phyloP scores from a whole-genome alignment of 495 filamentous ascomycete genomes.

The Xylaria nigripes region DNA sequence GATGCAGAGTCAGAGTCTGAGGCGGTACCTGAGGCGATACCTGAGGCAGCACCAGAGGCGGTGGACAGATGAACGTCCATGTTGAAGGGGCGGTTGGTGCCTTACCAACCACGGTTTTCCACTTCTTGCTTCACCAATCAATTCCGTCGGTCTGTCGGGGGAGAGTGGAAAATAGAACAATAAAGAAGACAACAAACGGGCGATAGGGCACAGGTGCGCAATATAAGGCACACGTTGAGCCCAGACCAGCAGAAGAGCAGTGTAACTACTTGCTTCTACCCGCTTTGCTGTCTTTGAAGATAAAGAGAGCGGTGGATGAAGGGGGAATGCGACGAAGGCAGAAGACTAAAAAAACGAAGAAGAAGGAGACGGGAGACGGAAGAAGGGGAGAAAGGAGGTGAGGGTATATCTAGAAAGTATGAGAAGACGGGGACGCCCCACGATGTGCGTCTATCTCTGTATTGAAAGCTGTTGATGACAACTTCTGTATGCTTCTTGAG shows the following conservation, averaged over 20 bases:
- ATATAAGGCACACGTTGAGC: not conserved
- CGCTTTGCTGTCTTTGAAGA: not conserved
- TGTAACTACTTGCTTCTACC: not conserved
- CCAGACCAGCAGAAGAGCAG: not conserved
- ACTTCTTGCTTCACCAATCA: constrained; percentile 13
- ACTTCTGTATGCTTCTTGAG: too few species aligned
- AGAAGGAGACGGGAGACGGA: not conserved
- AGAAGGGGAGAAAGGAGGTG: too few species aligned
- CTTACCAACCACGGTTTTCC: not conserved
- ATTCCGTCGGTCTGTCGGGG: constrained; percentile 3
- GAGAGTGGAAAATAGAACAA: not conserved
- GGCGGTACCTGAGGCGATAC: not conserved
- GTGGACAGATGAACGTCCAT: constrained; percentile 16
- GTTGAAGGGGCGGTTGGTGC: constrained; percentile 7
- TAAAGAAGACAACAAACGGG: constrained; percentile 19
- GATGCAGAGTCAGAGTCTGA: constrained; percentile 9
- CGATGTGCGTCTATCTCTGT: too few species aligned
- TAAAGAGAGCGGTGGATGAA: not conserved
- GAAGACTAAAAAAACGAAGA: not conserved
- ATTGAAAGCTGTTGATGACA: too few species aligned
- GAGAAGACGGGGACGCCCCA: too few species aligned
- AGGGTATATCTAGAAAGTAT: too few species aligned
- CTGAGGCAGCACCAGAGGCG: constrained; percentile 6
- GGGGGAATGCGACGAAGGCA: not conserved
- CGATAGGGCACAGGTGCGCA: not conserved